Percentiles rank a stretch among this genome's conserved stretches.
phyloP scores from a whole-genome alignment of 1,284 basidiomycete genomes.

The Moesziomyces sp. region DNA sequence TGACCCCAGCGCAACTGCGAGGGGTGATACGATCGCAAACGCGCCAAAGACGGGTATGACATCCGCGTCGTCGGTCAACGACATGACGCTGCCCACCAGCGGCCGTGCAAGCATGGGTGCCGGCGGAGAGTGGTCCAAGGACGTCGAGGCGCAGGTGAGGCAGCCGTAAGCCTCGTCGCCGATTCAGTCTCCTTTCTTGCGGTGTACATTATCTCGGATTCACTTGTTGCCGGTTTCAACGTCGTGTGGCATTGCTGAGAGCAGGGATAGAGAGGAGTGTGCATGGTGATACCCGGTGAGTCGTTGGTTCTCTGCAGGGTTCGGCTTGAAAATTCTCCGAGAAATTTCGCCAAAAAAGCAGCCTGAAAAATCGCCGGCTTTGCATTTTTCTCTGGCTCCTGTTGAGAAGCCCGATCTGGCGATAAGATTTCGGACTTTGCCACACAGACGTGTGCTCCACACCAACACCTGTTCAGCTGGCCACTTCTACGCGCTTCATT shows the following conservation, averaged over 20 bases:
- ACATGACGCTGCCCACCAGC: constrained; percentile 25
- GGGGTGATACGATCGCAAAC: background rate
- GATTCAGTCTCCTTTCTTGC: too few species aligned
- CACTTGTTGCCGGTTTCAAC: too few species aligned
- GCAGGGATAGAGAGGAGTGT: too few species aligned
- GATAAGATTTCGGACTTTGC: background rate
- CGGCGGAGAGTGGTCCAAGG: constrained; percentile 19
- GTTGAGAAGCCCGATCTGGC: too few species aligned
- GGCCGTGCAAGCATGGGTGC: background rate
- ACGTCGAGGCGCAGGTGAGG: constrained; percentile 28
- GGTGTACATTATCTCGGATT: too few species aligned
- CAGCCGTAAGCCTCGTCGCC: too few species aligned
- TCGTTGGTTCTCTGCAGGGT: too few species aligned
- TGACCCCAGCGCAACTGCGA: constrained; percentile 32
- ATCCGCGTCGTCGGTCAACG: constrained; percentile 19
- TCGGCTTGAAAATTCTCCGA: background rate
- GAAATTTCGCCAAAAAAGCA: background rate
- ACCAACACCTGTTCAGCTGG: background rate
- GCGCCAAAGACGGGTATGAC: constrained; percentile 4
- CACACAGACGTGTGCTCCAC: background rate
- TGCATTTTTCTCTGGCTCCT: too few species aligned
- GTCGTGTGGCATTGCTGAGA: too few species aligned
- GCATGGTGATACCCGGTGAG: too few species aligned
- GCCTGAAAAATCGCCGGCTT: too few species aligned
- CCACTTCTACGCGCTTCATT: background rate